Percentiles rank a stretch among this genome's conserved stretches.
These are phyloP conservation scores for Nicotiana sylvestris DNA, from an alignment of 257 asterid genomes.

Conservation along the genomic window DNA sequence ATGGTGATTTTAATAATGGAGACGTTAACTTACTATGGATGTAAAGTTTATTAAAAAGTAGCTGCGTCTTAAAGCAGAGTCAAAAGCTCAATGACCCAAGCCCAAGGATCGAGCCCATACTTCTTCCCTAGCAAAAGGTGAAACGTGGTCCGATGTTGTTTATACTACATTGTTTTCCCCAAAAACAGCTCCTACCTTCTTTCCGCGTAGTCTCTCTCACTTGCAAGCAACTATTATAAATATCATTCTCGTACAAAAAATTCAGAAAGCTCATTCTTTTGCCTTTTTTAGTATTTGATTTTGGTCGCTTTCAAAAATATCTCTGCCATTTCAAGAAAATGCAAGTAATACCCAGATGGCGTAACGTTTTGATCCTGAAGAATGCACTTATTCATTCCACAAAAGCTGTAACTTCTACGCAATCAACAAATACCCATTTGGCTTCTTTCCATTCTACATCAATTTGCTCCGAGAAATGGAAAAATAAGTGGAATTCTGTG, in stretches of 20 bases:
- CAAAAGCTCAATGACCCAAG: background rate
- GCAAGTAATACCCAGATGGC: conserved; percentile 66
- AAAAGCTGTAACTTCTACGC: conserved; percentile 20
- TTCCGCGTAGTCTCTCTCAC: background rate
- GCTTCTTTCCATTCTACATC: conserved; percentile 56
- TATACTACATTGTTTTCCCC: background rate
- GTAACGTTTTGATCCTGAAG: conserved; percentile 38
- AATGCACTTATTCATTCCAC: conserved; percentile 34
- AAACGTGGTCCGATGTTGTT: conserved; percentile 3
- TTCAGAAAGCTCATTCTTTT: background rate
- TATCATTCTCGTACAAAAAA: background rate
- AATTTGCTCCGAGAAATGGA: conserved; percentile 42
- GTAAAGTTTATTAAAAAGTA: too few species aligned
- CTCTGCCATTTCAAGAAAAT: conserved; percentile 18
- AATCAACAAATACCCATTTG: conserved; percentile 20
- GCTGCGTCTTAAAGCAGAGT: too few species aligned
- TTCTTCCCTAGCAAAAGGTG: background rate
- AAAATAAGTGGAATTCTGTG: conserved; percentile 45
- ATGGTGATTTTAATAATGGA: too few species aligned
- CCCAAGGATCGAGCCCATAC: background rate
- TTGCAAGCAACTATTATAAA: background rate
- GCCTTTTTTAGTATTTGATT: background rate
- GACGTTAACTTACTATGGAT: too few species aligned
- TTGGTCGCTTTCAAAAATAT: background rate
- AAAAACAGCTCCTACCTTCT: background rate